A percentile compares a stretch with the other conserved stretches of the same genome.
Evolutionary conservation across 2,329 filamentous ascomycete species (phyloP).

Genomic region (Albophoma yamanashiensis): DNA sequence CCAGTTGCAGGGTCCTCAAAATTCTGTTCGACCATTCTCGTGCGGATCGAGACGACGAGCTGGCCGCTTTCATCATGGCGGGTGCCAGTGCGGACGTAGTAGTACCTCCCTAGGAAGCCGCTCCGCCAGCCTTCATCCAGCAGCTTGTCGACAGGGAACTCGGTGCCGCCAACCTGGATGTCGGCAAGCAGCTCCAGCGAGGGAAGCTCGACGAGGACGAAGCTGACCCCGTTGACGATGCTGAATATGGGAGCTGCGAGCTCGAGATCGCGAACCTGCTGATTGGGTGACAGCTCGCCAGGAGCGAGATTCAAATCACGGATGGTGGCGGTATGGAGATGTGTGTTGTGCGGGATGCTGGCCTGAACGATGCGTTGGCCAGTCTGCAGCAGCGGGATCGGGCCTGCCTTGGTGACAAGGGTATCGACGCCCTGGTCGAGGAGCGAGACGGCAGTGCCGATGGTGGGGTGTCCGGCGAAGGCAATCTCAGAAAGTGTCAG

Average conservation of each 20-base stretch:
- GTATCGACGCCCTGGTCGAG: constrained; percentile 26
- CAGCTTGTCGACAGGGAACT: constrained; percentile 22
- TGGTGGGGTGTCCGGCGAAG: constrained; percentile 53
- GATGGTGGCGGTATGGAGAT: constrained; percentile 40
- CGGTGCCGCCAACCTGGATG: constrained; percentile 20
- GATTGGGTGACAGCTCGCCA: constrained; percentile 16
- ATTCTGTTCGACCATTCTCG: constrained; percentile 46
- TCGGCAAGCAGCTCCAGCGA: constrained; percentile 45
- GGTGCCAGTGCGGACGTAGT: constrained; percentile 38
- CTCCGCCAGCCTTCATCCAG: constrained; percentile 45
- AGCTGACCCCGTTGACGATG: constrained; percentile 66
- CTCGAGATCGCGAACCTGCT: constrained; percentile 23
- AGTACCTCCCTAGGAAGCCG: constrained; percentile 45
- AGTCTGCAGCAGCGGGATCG: constrained; percentile 32
- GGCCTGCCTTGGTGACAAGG: constrained; percentile 45
- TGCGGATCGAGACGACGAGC: constrained; percentile 30
- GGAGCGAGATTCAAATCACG: constrained; percentile 15
- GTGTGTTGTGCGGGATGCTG: constrained; percentile 56
- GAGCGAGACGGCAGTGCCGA: constrained; percentile 43
- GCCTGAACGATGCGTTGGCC: constrained; percentile 42
- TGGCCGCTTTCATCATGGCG: constrained; percentile 14
- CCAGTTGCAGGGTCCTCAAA: constrained; percentile 54
- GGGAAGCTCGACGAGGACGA: constrained; percentile 53
- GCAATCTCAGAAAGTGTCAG: constrained; percentile 41
- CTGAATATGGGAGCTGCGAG: constrained; percentile 39